Conservation (phyloP, 1,284 basidiomycete species). For the Puccinia horiana region DNA sequence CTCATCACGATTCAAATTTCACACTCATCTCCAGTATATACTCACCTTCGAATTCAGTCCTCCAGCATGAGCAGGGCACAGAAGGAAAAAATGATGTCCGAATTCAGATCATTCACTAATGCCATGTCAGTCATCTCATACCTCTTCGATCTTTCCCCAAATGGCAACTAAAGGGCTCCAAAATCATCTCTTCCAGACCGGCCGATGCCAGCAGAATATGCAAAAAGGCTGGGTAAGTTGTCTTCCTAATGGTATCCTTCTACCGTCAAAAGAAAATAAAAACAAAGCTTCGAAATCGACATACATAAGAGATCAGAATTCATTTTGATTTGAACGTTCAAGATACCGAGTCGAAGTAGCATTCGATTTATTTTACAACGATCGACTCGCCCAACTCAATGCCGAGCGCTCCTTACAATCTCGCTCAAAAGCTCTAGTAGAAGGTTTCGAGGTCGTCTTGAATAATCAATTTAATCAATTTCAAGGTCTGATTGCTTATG, state of each 20-base stretch:
- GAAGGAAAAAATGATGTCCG: conserved; percentile 45
- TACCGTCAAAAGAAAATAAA: not conserved
- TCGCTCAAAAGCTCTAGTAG: conserved; percentile 20
- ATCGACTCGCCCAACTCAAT: conserved; percentile 28
- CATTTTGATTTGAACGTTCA: not conserved
- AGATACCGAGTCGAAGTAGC: conserved; percentile 47
- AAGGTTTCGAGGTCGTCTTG: conserved; percentile 13
- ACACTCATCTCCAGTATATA: not conserved
- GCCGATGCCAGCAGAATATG: conserved; percentile 44
- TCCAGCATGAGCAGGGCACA: conserved; percentile 15
- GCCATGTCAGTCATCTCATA: conserved; percentile 32
- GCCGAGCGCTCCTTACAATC: conserved; percentile 43
- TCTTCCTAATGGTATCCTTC: not conserved
- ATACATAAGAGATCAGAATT: not conserved
- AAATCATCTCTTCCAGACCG: not conserved
- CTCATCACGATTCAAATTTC: not conserved
- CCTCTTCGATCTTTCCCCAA: not conserved
- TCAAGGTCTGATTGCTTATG: conserved; percentile 37
- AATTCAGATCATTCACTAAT: conserved; percentile 41
- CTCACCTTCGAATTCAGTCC: not conserved
- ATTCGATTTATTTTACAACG: conserved; percentile 44
- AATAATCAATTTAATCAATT: conserved; percentile 45
- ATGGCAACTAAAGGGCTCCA: not conserved
- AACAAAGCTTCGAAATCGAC: not conserved
- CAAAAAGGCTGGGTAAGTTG: conserved; percentile 45